Evolutionary conservation across 2,329 filamentous ascomycete genomes (phyloP), one percentile per base, ranked within the genome.

Genomic region (Xylaria sp.): DNA sequence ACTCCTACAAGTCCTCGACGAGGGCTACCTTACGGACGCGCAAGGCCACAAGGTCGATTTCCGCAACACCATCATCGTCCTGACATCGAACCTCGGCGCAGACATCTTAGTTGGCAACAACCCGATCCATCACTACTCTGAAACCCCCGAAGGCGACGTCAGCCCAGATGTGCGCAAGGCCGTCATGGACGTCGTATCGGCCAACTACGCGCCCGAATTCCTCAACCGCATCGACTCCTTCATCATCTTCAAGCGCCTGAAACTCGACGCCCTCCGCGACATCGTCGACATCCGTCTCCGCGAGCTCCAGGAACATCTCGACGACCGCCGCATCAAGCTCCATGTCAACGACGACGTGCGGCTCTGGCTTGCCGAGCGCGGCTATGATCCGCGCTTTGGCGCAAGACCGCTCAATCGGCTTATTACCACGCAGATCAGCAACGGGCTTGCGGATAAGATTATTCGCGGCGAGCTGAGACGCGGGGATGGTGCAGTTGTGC

Each of bases 31-130:
- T 54, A 97, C 93, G 0, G 94, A 97, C 72, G 87, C 91, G 0
- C 93, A 97, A 76, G 94, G 94, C 37, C 92, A 96, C 78, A 96
- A 94, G 75, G 89, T 99, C 61, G 94, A 97, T 72, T 97, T 97
- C 80, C 84, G 90, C 62, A 97, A 97, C 75, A 97, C 93, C 6
- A 89, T 97, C 69, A 97, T 97, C 66, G 93, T 97, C 2, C 82
- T 99, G 58, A 97, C 94, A 0, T 96, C 92, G 44, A 99, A 99
- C 73, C 83, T 99, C 1, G 94, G 94, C 46, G 92, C 94, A 11
- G 86, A 96, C 59, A 93, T 96, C 54, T 87, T 99, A 9, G 89
- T 97, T 16, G 89, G 88, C 42, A 85, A 86, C 52, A 83, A 93
- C 68, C 80, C 83, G 1, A 71, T 84, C 6, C 82, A 88, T 67